Evolutionary conservation across 2,329 filamentous ascomycete species (phyloP).

Genomic region (Beauveria sp.): DNA sequence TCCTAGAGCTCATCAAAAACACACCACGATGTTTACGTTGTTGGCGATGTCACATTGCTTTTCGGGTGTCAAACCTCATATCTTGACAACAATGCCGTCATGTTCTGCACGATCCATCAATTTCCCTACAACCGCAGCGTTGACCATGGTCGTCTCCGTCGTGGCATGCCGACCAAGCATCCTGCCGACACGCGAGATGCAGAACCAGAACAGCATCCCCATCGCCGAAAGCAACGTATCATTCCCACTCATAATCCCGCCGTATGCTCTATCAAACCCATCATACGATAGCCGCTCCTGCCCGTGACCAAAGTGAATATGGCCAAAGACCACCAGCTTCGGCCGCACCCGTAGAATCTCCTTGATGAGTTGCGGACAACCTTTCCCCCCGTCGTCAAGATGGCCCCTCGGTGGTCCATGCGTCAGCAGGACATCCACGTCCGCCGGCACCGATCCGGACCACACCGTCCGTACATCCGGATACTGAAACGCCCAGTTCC

Average conservation of each 20-base stretch:
- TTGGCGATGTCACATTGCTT: background rate
- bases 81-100: background rate
- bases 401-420: conserved; percentile 29
- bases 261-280: conserved; percentile 19
- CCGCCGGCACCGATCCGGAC: conserved; percentile 16
- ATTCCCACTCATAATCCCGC: conserved; percentile 11
- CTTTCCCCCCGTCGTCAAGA: conserved; percentile 25
- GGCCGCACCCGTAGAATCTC: conserved; percentile 26
- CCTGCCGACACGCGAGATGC: background rate
- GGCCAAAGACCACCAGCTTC: conserved; percentile 29
- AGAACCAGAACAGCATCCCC: background rate
- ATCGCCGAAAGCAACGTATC: background rate
- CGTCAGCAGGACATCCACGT: conserved; percentile 29
- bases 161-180: background rate
- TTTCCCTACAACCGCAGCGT: background rate
- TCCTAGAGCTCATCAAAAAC: no score
- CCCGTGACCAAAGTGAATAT: conserved; percentile 29
- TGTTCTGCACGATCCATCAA: background rate
- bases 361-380: conserved; percentile 22
- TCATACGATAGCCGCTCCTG: conserved; percentile 20
- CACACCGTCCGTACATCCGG: conserved; percentile 19
- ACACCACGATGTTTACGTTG: background rate
- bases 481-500: conserved; percentile 36
- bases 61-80: background rate
- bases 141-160: background rate